Evolutionary conservation across 2,329 filamentous ascomycete species (phyloP).

Genomic region (Trichoderma afroharzianum): DNA sequence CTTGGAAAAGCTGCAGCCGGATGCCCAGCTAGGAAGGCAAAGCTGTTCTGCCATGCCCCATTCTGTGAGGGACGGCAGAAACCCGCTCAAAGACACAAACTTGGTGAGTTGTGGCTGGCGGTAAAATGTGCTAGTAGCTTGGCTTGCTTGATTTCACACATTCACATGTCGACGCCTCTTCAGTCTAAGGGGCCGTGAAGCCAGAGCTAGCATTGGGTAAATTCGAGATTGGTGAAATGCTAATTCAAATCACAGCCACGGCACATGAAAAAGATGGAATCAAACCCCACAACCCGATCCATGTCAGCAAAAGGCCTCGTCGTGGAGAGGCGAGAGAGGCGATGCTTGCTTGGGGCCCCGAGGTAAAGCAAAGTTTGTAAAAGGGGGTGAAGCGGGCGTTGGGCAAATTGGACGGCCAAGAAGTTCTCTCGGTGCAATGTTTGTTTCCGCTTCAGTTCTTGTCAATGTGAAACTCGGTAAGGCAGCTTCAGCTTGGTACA

Average conservation of each 20-base stretch:
- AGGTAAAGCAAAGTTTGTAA: neutral
- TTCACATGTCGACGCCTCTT: neutral
- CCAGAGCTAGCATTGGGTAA: neutral
- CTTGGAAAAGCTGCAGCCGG: neutral
- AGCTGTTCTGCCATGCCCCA: neutral
- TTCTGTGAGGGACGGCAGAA: neutral
- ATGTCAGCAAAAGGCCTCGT: conserved; percentile 7
- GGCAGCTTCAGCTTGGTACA: neutral
- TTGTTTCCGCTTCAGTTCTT: neutral
- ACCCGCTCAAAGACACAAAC: neutral
- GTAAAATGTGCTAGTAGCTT: neutral
- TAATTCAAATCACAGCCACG: neutral
- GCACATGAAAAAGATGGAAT: neutral
- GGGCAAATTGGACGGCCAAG: neutral
- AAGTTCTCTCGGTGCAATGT: neutral
- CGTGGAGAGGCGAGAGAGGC: neutral
- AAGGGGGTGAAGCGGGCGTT: neutral
- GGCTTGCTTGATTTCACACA: neutral
- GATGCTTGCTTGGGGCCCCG: neutral
- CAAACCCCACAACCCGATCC: neutral
- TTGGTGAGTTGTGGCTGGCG: neutral
- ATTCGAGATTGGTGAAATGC: neutral
- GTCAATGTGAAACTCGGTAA: neutral
- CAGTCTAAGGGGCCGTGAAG: neutral
- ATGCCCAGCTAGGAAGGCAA: neutral